Evolutionary conservation across 2,329 filamentous ascomycete genomes (phyloP), one percentile per base, ranked within the genome.

Genomic region (Plectosphaerella plurivora): DNA sequence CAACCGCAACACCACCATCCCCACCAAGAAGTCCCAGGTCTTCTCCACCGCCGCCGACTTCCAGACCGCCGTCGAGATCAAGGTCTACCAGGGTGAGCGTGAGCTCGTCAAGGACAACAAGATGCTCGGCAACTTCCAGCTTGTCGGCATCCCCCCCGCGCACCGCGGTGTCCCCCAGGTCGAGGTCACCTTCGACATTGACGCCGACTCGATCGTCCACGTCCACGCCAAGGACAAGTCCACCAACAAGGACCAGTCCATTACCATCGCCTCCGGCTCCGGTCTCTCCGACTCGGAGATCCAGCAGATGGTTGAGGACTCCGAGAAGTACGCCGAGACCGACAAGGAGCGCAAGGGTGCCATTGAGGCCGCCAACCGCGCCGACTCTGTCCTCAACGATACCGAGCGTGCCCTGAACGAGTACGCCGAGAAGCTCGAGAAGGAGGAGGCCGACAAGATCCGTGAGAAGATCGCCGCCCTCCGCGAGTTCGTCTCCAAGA

Each of bases 1-100:
- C 82, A 96, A 96, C 87, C 90, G 93, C 65, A 97, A 97, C 84
- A 97, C 93, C 68, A 97, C 93, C 61, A 97, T 97, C 69, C 93
- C 93, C 53, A 97, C 93, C 78, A 97, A 97, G 88, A 97, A 97
- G 82, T 97, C 92, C 12, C 91, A 97, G 79, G 86, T 92, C 69
- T 97, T 97, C 86, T 97, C 92, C 52, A 97, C 93, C 49, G 92
- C 92, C 51, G 92, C 93, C 62, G 93, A 97, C 73, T 96, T 95
- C 89, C 93, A 97, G 82, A 96, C 90, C 58, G 93, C 92, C 63
- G 93, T 97, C 68, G 92, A 97, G 82, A 97, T 97, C 82, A 97
- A 97, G 89, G 93, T 97, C 59, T 97, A 86, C 88, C 92, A 97
- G 86, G 93, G 93, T 82, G 93, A 97, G 84, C 93, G 93, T 89